phyloP scores from a whole-genome alignment of 257 asterid genomes.

The Leptodermis oblonga region DNA sequence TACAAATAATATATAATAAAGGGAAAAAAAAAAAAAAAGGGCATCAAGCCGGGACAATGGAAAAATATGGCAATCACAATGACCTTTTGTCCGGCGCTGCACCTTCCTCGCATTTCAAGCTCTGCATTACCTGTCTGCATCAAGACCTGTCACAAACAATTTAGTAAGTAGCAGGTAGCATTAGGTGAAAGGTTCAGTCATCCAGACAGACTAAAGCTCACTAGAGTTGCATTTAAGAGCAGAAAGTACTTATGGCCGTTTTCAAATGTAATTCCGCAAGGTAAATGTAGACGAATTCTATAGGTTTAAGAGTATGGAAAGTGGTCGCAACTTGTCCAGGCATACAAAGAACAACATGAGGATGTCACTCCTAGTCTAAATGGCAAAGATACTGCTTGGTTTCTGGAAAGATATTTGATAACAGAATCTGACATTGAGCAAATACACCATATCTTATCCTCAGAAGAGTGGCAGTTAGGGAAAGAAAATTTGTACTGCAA shows the following conservation, averaged over 20 bases:
- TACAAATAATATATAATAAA: neutral
- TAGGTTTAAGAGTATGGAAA: neutral
- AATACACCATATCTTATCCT: too few relatives aligned
- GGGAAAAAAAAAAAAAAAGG: neutral
- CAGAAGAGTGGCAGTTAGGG: too few relatives aligned
- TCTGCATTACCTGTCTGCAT: slow-evolving; percentile 99
- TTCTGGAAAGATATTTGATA: neutral
- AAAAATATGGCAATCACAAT: slow-evolving; percentile 5
- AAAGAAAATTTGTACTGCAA: neutral
- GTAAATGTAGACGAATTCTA: neutral
- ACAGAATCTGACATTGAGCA: neutral
- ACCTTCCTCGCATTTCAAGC: slow-evolving; percentile 98
- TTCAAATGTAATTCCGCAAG: neutral
- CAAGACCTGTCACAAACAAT: slow-evolving; percentile 48
- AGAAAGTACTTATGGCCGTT: neutral
- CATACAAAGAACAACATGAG: neutral
- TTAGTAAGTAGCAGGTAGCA: neutral
- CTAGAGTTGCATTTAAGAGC: neutral
- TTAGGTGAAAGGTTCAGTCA: neutral
- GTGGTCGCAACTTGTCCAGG: neutral
- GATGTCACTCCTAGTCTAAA: neutral
- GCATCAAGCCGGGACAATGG: neutral
- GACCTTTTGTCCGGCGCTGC: slow-evolving; percentile 99
- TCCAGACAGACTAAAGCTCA: neutral
- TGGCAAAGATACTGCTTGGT: neutral